Evolutionary conservation across 371 early-diverging fungal species (phyloP).

Genomic region (Mucor racemosus): DNA sequence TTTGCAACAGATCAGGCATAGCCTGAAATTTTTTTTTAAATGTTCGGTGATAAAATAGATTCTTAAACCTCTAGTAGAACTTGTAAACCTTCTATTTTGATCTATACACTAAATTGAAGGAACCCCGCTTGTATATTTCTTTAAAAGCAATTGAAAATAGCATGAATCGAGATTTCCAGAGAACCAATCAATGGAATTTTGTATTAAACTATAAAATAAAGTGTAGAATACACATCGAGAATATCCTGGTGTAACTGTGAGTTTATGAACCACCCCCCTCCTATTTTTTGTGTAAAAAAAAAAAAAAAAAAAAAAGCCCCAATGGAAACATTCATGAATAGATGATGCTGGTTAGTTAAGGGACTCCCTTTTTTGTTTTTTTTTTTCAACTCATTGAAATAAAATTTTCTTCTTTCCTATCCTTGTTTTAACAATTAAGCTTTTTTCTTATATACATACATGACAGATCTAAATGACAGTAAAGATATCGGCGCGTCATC

Average conservation of each 20-base stretch:
- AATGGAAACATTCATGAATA: too few species aligned
- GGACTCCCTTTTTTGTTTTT: conserved; percentile 1
- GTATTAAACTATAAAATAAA: too few species aligned
- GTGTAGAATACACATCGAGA: too few species aligned
- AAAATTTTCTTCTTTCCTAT: neutral
- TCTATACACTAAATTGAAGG: neutral
- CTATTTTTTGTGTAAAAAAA: too few species aligned
- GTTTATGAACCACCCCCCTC: too few species aligned
- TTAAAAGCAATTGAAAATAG: neutral
- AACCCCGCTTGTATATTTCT: neutral
- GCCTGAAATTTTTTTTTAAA: too few species aligned
- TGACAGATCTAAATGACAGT: neutral
- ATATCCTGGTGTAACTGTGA: too few species aligned
- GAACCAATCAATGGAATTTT: neutral
- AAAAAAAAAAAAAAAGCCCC: too few species aligned
- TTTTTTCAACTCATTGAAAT: too few species aligned
- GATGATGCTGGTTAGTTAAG: too few species aligned
- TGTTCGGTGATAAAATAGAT: too few species aligned
- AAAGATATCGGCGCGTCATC: neutral
- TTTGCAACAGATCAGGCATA: neutral
- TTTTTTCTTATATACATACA: neutral
- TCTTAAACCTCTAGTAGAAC: neutral
- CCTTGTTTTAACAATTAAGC: neutral
- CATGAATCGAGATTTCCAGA: neutral
- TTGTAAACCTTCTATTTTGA: neutral